phyloP scores from a whole-genome alignment of 1,284 basidiomycete genomes.

The Rhodotorula mucilaginosa region DNA sequence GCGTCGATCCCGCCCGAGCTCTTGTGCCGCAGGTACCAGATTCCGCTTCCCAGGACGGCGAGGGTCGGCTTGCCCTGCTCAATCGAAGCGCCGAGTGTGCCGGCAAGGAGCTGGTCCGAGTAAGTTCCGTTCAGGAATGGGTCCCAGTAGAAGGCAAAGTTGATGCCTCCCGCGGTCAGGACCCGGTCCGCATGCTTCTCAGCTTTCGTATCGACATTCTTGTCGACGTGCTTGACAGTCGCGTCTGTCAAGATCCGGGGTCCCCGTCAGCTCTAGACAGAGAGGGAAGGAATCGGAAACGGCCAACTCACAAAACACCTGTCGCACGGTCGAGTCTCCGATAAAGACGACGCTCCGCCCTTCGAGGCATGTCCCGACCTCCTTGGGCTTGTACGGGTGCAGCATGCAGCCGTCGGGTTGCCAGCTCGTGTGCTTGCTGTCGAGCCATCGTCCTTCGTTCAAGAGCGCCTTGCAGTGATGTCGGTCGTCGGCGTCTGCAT shows the following conservation, averaged over 20 bases:
- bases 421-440: constrained; percentile 64
- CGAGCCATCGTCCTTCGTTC: constrained; percentile 74
- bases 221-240: constrained; percentile 52
- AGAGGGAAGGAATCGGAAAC: not conserved
- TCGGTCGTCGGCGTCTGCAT: constrained; percentile 68
- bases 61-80: constrained; percentile 55
- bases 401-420: constrained; percentile 83
- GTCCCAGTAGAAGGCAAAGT: constrained; percentile 54
- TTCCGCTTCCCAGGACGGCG: constrained; percentile 74
- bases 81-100: constrained; percentile 37
- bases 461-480: constrained; percentile 69
- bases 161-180: constrained; percentile 46
- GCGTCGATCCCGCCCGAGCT: constrained; percentile 67
- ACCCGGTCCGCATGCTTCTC: constrained; percentile 60
- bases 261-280: not conserved
- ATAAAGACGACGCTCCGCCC: constrained; percentile 62
- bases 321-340: constrained; percentile 79
- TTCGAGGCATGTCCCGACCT: constrained; percentile 52
- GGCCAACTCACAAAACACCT: constrained; percentile 63
- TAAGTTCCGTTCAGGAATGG: constrained; percentile 67
- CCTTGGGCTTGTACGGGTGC: constrained; percentile 59
- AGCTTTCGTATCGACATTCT: constrained; percentile 56
- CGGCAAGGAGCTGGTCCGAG: constrained; percentile 52
- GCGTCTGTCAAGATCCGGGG: constrained; percentile 30
- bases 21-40: constrained; percentile 80